phyloP scores from a whole-genome alignment of 352 stramenopile species.

The Phytophthora idaei region DNA sequence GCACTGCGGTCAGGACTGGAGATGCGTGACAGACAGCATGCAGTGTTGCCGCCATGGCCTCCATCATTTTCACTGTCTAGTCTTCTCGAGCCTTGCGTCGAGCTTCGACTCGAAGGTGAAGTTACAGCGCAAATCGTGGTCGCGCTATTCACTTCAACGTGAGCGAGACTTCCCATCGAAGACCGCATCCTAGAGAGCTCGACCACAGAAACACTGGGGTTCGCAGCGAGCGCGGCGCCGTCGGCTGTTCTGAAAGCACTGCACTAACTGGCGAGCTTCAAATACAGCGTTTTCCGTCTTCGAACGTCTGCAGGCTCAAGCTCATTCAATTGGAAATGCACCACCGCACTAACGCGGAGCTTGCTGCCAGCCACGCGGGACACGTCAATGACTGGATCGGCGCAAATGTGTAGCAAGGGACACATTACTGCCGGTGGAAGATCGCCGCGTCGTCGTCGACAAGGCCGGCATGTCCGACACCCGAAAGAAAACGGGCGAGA shows the following conservation, averaged over 20 bases:
- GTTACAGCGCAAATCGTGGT: constrained; percentile 10
- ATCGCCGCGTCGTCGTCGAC: too few species aligned
- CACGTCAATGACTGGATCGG: background rate
- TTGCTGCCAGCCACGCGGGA: background rate
- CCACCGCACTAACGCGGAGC: background rate
- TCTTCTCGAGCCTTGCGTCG: too few species aligned
- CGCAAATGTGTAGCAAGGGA: background rate
- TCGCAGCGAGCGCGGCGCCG: constrained; percentile 11
- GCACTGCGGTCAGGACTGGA: background rate
- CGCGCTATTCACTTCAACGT: constrained; percentile 22
- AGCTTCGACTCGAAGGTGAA: background rate
- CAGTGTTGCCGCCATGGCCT: background rate
- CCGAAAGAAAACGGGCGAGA: too few species aligned
- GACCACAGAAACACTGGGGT: constrained; percentile 18
- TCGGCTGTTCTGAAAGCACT: constrained; percentile 22
- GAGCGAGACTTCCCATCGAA: constrained; percentile 19
- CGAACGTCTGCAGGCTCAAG: too few species aligned
- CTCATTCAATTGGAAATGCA: background rate
- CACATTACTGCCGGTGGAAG: constrained; percentile 12
- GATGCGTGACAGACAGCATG: constrained; percentile 6
- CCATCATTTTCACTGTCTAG: background rate
- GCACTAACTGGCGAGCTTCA: constrained; percentile 6
- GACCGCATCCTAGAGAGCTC: constrained; percentile 27
- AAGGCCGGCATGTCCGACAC: too few species aligned
- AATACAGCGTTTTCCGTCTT: background rate